Conservation (phyloP, 768 basidiomycete species). For the Pleurotus salmoneostramineus region DNA sequence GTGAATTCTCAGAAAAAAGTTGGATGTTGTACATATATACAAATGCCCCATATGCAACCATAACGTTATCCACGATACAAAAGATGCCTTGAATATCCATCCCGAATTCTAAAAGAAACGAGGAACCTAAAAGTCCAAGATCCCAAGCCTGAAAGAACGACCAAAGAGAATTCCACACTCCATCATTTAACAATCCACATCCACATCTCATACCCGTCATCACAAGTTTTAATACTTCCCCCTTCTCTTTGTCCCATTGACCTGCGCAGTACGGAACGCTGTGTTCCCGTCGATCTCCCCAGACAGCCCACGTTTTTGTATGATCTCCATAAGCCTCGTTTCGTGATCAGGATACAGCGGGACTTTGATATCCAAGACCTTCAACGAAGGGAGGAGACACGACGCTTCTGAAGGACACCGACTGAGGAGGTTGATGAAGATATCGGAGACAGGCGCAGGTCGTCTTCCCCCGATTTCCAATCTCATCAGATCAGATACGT, state of each 20-base stretch:
- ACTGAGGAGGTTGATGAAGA: not conserved
- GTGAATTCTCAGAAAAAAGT: too few species aligned
- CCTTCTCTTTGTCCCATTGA: not conserved
- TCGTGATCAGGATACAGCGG: not conserved
- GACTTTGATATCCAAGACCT: not conserved
- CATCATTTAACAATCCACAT: not conserved
- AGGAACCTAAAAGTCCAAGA: not conserved
- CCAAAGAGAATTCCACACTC: not conserved
- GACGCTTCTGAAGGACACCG: not conserved
- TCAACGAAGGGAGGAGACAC: not conserved
- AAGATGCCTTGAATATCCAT: not conserved
- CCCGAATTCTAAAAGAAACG: not conserved
- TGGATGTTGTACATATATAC: too few species aligned
- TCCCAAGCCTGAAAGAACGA: not conserved
- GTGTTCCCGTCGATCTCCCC: not conserved
- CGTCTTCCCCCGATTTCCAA: not conserved
- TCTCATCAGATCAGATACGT: not conserved
- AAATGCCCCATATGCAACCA: too few species aligned
- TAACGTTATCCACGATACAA: not conserved
- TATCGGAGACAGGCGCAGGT: not conserved
- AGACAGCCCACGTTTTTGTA: not conserved
- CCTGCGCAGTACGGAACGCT: not conserved
- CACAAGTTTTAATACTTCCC: not conserved
- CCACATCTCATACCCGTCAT: not conserved
- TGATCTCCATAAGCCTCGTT: not conserved